Conservation (phyloP, 192 early-diverging fungal genomes). For the Podila epigama region DNA sequence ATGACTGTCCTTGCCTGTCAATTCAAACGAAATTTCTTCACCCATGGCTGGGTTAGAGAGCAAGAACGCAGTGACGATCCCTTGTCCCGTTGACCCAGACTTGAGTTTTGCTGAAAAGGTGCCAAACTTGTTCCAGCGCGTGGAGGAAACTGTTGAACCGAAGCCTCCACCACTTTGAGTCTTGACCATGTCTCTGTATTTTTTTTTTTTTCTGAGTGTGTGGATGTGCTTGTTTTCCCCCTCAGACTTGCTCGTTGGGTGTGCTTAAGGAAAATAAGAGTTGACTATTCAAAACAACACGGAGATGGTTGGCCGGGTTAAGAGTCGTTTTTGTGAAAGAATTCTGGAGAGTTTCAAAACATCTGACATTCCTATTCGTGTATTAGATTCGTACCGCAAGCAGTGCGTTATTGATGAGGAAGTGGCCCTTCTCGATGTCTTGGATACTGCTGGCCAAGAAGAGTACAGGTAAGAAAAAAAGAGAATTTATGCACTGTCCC, state of each 20-base stretch:
- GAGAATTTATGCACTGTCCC: too few relatives aligned
- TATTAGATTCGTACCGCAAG: slow-evolving; percentile 90
- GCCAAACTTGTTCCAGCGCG: slow-evolving; percentile 67
- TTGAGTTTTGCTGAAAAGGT: slow-evolving; percentile 58
- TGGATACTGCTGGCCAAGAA: slow-evolving; percentile 96
- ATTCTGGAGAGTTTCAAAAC: too few relatives aligned
- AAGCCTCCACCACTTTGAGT: slow-evolving; percentile 56
- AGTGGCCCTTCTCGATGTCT: slow-evolving; percentile 87
- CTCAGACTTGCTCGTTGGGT: too few relatives aligned
- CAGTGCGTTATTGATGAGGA: slow-evolving; percentile 94
- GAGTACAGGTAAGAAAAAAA: slow-evolving; percentile 75
- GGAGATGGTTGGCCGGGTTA: too few relatives aligned
- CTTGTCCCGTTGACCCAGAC: slow-evolving; percentile 57
- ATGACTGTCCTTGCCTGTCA: slow-evolving; percentile 59
- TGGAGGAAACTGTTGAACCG: slow-evolving; percentile 63
- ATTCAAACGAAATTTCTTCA: slow-evolving; percentile 74
- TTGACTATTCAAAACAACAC: too few relatives aligned
- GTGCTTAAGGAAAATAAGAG: too few relatives aligned
- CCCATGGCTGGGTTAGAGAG: slow-evolving; percentile 58
- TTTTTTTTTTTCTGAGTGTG: too few relatives aligned
- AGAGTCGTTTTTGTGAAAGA: too few relatives aligned
- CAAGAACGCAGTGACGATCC: slow-evolving; percentile 70
- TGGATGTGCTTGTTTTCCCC: too few relatives aligned
- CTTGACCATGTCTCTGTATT: slow-evolving; percentile 25
- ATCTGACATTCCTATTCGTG: slow-evolving; percentile 5